Evolutionary conservation across 2,329 filamentous ascomycete species (phyloP).

Genomic region (Alternaria atra): DNA sequence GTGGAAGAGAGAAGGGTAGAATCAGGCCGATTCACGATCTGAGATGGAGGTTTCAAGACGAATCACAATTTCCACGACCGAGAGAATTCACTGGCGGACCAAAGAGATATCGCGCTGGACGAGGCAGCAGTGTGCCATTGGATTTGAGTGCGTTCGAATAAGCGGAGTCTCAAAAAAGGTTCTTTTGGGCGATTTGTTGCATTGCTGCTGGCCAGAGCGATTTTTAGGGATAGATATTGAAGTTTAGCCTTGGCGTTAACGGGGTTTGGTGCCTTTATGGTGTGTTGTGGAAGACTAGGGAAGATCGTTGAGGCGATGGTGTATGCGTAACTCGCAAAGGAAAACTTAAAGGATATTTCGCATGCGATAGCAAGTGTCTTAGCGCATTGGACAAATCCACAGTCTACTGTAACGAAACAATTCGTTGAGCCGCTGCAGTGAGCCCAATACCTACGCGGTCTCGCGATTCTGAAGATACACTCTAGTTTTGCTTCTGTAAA

Average conservation of each 20-base stretch:
- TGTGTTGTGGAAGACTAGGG: background rate
- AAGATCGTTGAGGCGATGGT: background rate
- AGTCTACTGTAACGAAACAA: background rate
- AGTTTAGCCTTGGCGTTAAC: conserved; percentile 34
- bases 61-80: conserved; percentile 83
- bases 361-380: background rate
- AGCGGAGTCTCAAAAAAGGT: background rate
- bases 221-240: conserved; percentile 16
- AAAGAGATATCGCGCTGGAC: conserved; percentile 86
- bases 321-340: background rate
- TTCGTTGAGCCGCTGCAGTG: background rate
- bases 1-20: conserved; percentile 36
- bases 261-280: conserved; percentile 6
- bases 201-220: conserved; percentile 13
- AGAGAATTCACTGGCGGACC: conserved; percentile 77
- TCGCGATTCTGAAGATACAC: background rate
- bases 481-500: background rate
- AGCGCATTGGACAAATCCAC: background rate
- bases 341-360: background rate
- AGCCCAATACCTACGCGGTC: background rate
- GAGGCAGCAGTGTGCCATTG: conserved; percentile 92
- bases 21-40: conserved; percentile 74
- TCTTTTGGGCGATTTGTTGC: conserved; percentile 12
- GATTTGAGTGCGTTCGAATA: conserved; percentile 72
- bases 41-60: conserved; percentile 87